Conservation (phyloP, 2,329 filamentous ascomycete species). For the Pleurostoma richardsiae region DNA sequence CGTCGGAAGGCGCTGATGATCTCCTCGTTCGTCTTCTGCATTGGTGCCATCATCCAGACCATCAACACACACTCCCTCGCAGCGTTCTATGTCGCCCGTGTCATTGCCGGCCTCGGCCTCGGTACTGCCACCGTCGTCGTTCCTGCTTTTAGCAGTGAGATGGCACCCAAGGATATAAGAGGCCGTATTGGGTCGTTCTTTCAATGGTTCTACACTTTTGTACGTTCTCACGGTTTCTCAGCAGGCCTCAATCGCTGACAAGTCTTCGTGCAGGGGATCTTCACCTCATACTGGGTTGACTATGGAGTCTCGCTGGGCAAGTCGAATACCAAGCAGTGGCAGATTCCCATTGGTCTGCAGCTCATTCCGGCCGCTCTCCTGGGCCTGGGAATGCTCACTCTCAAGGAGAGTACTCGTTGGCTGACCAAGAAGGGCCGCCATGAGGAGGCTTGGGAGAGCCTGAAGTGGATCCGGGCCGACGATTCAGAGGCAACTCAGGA, state of each 20-base stretch:
- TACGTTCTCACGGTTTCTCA: constrained; percentile 25
- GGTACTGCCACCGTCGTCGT: constrained; percentile 27
- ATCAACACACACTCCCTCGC: constrained; percentile 31
- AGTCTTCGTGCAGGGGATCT: constrained; percentile 2
- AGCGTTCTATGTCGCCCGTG: constrained; percentile 23
- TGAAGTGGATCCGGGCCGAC: constrained; percentile 46
- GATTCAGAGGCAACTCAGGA: constrained; percentile 24
- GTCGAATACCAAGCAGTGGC: constrained; percentile 43
- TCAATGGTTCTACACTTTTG: constrained; percentile 38
- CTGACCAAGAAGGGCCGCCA: constrained; percentile 37
- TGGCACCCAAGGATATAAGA: constrained; percentile 39
- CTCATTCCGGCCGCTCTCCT: constrained; percentile 40
- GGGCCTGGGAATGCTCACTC: constrained; percentile 39
- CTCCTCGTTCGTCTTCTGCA: constrained; percentile 34
- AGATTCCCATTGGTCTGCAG: constrained; percentile 49
- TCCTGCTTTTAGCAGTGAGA: constrained; percentile 37
- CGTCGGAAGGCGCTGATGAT: constrained; percentile 24
- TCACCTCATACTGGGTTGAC: constrained; percentile 35
- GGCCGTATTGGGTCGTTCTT: constrained; percentile 37
- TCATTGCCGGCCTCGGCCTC: constrained; percentile 23
- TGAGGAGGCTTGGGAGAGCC: constrained; percentile 37
- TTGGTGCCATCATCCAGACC: constrained; percentile 35
- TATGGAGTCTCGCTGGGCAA: constrained; percentile 30
- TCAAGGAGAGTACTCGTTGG: constrained; percentile 46
- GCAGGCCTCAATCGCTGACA: not conserved